A percentile compares a stretch with the other conserved stretches of the same genome.
Evolutionary conservation across 257 asterid genomes (phyloP).

Genomic region (Solanum okadae): DNA sequence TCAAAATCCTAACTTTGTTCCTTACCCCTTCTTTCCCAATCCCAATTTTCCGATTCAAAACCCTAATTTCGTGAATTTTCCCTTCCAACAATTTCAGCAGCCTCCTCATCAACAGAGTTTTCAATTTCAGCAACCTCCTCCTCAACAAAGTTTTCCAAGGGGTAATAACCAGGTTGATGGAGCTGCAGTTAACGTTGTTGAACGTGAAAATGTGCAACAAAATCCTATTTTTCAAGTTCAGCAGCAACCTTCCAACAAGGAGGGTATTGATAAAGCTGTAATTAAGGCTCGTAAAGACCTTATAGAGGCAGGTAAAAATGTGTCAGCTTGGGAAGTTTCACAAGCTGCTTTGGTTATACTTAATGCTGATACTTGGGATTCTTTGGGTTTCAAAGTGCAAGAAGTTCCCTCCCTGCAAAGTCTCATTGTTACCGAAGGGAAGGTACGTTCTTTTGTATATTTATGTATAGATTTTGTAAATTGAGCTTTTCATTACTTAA

Average conservation of each 20-base stretch:
- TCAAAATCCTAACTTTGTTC: slow-evolving; percentile 18
- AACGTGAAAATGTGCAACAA: neutral
- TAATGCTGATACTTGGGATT: slow-evolving; percentile 71
- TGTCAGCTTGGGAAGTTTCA: slow-evolving; percentile 80
- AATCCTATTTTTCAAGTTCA: neutral
- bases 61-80: neutral
- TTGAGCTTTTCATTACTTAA: neutral
- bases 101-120: neutral
- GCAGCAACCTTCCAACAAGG: slow-evolving; percentile 2
- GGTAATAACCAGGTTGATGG: slow-evolving; percentile 17
- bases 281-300: slow-evolving; percentile 39
- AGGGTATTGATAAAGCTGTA: slow-evolving; percentile 47
- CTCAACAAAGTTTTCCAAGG: neutral
- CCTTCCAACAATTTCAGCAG: neutral
- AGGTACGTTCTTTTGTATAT: slow-evolving; percentile 28
- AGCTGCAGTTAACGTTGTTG: slow-evolving; percentile 25
- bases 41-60: neutral
- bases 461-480: neutral
- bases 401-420: slow-evolving; percentile 63
- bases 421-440: slow-evolving; percentile 52
- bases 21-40: neutral
- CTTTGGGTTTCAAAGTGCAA: slow-evolving; percentile 72
- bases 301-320: slow-evolving; percentile 33
- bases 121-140: neutral
- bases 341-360: slow-evolving; percentile 53